These are phyloP conservation scores for Sugiyamaella paludigena DNA, from an alignment of 1,139 yeast species.

Conservation along the genomic window DNA sequence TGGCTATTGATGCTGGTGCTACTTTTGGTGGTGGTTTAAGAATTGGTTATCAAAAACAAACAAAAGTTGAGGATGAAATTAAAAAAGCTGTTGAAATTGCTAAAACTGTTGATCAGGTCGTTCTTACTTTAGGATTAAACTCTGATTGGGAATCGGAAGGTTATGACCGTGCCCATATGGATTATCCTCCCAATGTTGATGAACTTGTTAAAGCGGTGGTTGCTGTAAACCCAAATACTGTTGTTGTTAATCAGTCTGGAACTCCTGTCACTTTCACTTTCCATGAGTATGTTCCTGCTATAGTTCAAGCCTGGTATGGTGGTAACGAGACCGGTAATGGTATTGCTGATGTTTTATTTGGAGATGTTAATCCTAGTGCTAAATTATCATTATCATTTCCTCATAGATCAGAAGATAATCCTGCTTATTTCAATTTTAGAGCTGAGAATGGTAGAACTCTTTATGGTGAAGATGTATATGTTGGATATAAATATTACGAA, in stretches of 20 bases:
- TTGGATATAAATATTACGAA: conserved; percentile 62
- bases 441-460: conserved; percentile 52
- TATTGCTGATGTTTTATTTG: conserved; percentile 58
- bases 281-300: conserved; percentile 46
- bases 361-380: conserved; percentile 64
- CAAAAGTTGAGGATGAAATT: conserved; percentile 35
- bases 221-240: conserved; percentile 50
- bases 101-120: conserved; percentile 47
- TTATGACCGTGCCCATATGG: conserved; percentile 45
- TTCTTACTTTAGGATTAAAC: conserved; percentile 47
- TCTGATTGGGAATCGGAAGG: conserved; percentile 56
- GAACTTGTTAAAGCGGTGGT: conserved; percentile 47
- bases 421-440: conserved; percentile 46
- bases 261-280: conserved; percentile 63
- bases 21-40: conserved; percentile 40
- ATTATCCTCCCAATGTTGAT: conserved; percentile 50
- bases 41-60: conserved; percentile 21
- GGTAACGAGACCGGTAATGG: conserved; percentile 52
- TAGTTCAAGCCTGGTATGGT: conserved; percentile 53
- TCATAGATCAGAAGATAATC: conserved; percentile 45
- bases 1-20: conserved; percentile 33
- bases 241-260: conserved; percentile 60
- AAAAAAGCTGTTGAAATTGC: conserved; percentile 46
- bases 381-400: conserved; percentile 63
- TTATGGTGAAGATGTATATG: conserved; percentile 57